Conservation (phyloP, 2,329 filamentous ascomycete species). For the Tolypocladium nubicola region DNA sequence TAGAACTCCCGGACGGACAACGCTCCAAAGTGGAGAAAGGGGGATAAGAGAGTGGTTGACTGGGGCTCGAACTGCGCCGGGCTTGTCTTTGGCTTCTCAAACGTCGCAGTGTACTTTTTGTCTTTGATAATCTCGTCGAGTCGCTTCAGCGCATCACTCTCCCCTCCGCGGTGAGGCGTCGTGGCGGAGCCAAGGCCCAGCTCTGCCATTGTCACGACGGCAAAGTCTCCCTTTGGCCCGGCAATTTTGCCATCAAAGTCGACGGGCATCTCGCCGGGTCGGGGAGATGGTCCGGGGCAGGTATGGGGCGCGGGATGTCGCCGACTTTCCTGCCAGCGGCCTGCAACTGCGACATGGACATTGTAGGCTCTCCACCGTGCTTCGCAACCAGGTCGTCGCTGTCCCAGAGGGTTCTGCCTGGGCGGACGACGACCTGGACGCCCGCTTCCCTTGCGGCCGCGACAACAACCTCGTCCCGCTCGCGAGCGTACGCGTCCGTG, state of each 20-base stretch:
- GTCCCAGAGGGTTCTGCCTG: slow-evolving; percentile 64
- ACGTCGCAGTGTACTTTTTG: slow-evolving; percentile 58
- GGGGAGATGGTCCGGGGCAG: slow-evolving; percentile 48
- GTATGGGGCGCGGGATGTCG: slow-evolving; percentile 48
- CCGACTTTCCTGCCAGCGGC: slow-evolving; percentile 53
- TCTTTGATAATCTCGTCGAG: slow-evolving; percentile 51
- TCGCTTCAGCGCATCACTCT: slow-evolving; percentile 48
- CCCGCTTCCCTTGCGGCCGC: slow-evolving; percentile 52
- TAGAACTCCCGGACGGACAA: slow-evolving; percentile 63
- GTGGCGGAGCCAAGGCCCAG: slow-evolving; percentile 56
- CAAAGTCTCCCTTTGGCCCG: slow-evolving; percentile 59
- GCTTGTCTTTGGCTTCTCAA: slow-evolving; percentile 66
- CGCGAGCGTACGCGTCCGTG: slow-evolving; percentile 60
- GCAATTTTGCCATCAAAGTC: slow-evolving; percentile 46
- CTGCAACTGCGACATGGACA: slow-evolving; percentile 61
- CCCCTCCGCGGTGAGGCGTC: slow-evolving; percentile 60
- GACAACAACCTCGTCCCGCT: slow-evolving; percentile 50
- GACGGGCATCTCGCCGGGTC: slow-evolving; percentile 51
- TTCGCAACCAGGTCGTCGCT: slow-evolving; percentile 56
- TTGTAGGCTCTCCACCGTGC: slow-evolving; percentile 60
- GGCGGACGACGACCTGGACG: slow-evolving; percentile 53
- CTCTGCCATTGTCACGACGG: slow-evolving; percentile 60
- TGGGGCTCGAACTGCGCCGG: slow-evolving; percentile 65
- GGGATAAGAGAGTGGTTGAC: slow-evolving; percentile 62
- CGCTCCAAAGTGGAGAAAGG: slow-evolving; percentile 64